Conservation (phyloP, 1,139 yeast species). For the Hanseniaspora gamundiae region DNA sequence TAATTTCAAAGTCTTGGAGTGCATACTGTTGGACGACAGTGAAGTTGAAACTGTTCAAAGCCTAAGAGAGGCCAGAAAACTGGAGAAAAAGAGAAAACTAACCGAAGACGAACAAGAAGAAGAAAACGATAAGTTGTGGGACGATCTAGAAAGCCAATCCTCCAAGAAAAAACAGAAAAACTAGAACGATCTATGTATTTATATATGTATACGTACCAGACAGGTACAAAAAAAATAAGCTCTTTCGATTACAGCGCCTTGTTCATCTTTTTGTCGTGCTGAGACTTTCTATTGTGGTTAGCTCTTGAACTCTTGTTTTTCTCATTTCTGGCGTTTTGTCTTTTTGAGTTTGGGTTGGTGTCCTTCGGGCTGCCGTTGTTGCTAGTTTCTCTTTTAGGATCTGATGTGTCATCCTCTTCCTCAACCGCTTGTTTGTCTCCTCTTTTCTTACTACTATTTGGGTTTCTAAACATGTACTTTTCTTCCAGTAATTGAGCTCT, state of each 20-base stretch:
- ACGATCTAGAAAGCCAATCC: constrained; percentile 6
- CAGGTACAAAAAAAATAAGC: neutral
- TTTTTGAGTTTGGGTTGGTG: constrained; percentile 17
- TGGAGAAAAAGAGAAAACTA: constrained; percentile 11
- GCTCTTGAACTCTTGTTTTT: constrained; percentile 44
- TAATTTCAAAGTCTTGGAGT: constrained; percentile 59
- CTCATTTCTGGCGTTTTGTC: constrained; percentile 36
- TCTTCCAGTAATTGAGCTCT: constrained; percentile 52
- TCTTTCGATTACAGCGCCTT: constrained; percentile 11
- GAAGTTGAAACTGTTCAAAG: constrained; percentile 11
- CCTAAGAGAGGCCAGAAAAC: constrained; percentile 7
- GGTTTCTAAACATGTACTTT: constrained; percentile 34
- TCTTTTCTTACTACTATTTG: constrained; percentile 7
- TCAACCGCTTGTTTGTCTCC: constrained; percentile 8
- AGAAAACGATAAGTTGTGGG: constrained; percentile 13
- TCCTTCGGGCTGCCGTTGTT: too few relatives aligned
- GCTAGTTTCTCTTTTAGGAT: constrained; percentile 5
- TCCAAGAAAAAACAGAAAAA: constrained; percentile 4
- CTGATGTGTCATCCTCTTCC: constrained; percentile 1
- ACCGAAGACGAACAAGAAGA: constrained; percentile 9
- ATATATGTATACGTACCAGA: neutral
- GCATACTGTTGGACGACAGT: constrained; percentile 34
- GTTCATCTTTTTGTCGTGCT: constrained; percentile 44
- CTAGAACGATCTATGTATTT: neutral
- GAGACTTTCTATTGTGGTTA: constrained; percentile 53